Base-by-base conservation (phyloP, 2,329 filamentous ascomycete species). In the Alternaria sp. region DNA sequence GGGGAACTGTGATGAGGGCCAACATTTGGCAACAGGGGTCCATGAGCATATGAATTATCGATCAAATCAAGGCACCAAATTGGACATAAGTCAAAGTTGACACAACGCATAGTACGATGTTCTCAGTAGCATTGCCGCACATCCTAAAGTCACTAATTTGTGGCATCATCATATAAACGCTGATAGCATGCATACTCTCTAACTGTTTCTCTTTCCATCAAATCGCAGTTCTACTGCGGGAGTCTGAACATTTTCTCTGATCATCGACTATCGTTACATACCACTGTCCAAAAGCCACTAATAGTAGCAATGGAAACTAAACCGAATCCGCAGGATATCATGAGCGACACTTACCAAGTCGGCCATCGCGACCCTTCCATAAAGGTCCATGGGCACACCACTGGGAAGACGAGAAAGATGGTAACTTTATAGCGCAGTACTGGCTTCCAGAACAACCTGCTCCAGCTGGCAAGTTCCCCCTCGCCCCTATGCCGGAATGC, bases 301-400 rank as follows among this genome's bases (percentile, higher is more conserved):
- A 48, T 9, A 20, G 18, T 30, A 30, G 10, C 27, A n/a, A 48
- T 30, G 27, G 12, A 48, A 48, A 18, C 45, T 16, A 34, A 34
- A 34, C 32, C 32, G 5, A 14, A 14, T 12, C 20, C n/a, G 45
- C 45, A 48, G 18, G 25, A 48, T 28, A 48, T 48, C 30, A 20
- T 48, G 9, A 30, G 32, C n/a, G 45, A 27, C 27, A 2, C 27
- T 30, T 48, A 30, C n/a, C 10, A 8, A 48, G 45, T 27, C 45
- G n/a, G 45, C 3, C 45, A 28, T 4, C 16, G 28, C 28, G 25
- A 25, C 30, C 27, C 44, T 12, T 48, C 27, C 11, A 48, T n/a
- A n/a, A 8, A 32, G 27, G 45, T 3, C 45, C 27, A 48, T 48
- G 45, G 45, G 41, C 50, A 25, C 34, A 55, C 40, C 52, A 55